Percentiles rank a stretch among this genome's conserved stretches.
Evolutionary conservation across 2,329 filamentous ascomycete species (phyloP).

Genomic region (Beauveria medogensis): DNA sequence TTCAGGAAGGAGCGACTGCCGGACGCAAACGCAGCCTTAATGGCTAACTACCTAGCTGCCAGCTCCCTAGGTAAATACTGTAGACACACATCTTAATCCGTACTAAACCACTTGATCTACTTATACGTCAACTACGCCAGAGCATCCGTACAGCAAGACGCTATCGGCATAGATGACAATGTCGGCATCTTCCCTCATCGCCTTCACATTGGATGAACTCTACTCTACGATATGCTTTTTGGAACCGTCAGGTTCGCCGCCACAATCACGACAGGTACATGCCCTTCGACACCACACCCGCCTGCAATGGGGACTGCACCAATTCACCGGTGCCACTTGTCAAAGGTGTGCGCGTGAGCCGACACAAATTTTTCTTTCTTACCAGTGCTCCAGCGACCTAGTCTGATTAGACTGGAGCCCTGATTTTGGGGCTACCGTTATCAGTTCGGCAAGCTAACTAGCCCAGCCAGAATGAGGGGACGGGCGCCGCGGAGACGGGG

Average conservation of each 20-base stretch:
- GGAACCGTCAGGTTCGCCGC: background rate
- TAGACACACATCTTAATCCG: too few species aligned
- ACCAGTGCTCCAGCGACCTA: background rate
- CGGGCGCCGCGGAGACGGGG: background rate
- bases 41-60: background rate
- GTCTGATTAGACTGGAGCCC: background rate
- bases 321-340: slow-evolving; percentile 1
- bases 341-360: slow-evolving; percentile 5
- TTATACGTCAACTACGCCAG: background rate
- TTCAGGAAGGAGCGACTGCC: background rate
- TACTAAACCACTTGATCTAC: background rate
- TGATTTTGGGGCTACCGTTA: slow-evolving; percentile 4
- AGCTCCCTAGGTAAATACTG: background rate
- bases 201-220: background rate
- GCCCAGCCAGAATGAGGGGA: slow-evolving; percentile 3
- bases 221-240: background rate
- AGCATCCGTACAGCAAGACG: background rate
- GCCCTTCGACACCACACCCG: background rate
- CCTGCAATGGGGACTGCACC: background rate
- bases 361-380: background rate
- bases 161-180: background rate
- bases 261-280: background rate
- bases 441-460: slow-evolving; percentile 1
- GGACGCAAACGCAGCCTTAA: background rate
- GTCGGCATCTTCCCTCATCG: background rate